Base-by-base conservation (phyloP, 495 filamentous ascomycete genomes). In the Neurospora terricola region DNA sequence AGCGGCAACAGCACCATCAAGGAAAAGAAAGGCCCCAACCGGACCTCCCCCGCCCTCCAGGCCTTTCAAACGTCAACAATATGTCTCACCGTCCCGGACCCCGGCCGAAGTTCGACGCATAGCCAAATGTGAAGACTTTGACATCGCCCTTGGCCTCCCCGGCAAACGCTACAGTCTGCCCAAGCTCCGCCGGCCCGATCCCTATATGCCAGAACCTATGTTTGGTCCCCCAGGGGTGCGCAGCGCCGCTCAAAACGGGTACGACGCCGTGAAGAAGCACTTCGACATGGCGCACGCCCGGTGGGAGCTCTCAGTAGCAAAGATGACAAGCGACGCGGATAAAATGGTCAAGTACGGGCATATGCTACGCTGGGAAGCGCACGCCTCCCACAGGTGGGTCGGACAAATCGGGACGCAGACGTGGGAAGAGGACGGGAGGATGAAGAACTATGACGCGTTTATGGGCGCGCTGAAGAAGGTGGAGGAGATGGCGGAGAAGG, bases 291-390 rank as follows among this genome's bases (percentile, higher is more conserved):
- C 23, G 23, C 48, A 62, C 4, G 23, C 12, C 0, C 0, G 1
- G 2, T 62, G 54, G 54, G 54, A 62, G 12, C 0, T 62, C 0
- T 7, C 12, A 4, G 23, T 59, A 0, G 11, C 12, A 2, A 6
- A 7, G n/a, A 59, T 59, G 48, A 10, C 5, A 2, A 2, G 11
- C 5, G 23, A 27, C 5, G 48, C 23, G 23, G 11, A 12, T 5
- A 7, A 59, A 1, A 30, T 59, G 48, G 5, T 30, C 12, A 30
- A 62, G 12, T 30, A 16, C 6, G 23, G 23, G 11, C 1, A 14
- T 3, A 30, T 59, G 11, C 2, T 59, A 5, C n/a, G 2, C 34
- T 0, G 0, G 0, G 45, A 54, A 1, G 45, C 45, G 4, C 21
- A 62, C 2, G 54, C 54, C 3, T 8, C 5, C 0, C 23, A 30